phyloP scores from a whole-genome alignment of 495 filamentous ascomycete species.

The Podospora conica region DNA sequence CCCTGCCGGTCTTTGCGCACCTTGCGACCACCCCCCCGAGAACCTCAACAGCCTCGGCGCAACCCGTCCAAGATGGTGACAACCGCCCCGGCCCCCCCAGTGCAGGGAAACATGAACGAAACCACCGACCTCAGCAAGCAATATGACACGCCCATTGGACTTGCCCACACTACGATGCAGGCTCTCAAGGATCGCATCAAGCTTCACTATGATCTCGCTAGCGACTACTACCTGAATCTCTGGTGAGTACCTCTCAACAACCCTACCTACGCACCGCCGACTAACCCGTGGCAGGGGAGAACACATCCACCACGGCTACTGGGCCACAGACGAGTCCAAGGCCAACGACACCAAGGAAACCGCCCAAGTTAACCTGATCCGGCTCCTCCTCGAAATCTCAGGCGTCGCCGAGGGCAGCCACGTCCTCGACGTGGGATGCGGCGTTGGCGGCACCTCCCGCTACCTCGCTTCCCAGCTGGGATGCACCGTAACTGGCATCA shows the following conservation, averaged over 20 bases:
- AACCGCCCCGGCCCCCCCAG: background rate
- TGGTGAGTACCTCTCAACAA: conserved; percentile 30
- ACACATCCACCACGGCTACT: conserved; percentile 55
- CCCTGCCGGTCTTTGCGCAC: background rate
- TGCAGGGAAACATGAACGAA: conserved; percentile 14
- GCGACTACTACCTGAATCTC: conserved; percentile 48
- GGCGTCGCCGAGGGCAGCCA: conserved; percentile 25
- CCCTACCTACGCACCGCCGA: background rate
- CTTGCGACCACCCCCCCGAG: background rate
- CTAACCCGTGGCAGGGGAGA: conserved; percentile 41
- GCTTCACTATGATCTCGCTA: conserved; percentile 53
- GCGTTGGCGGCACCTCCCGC: conserved; percentile 50
- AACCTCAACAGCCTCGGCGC: background rate
- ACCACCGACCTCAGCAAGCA: conserved; percentile 33
- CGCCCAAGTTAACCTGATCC: conserved; percentile 45
- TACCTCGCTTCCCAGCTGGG: conserved; percentile 42
- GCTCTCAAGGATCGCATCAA: conserved; percentile 54
- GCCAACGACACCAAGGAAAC: conserved; percentile 44
- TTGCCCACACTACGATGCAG: conserved; percentile 47
- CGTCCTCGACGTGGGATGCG: conserved; percentile 53
- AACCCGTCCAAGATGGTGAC: background rate
- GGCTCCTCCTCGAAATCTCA: conserved; percentile 44
- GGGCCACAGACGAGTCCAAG: conserved; percentile 35
- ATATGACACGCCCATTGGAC: conserved; percentile 44
- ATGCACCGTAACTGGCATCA: conserved; percentile 49